Evolutionary conservation across 176 grass and related monocot genomes (phyloP), one percentile per base, ranked within the genome.

Genomic region (Aegilops speltoides): DNA sequence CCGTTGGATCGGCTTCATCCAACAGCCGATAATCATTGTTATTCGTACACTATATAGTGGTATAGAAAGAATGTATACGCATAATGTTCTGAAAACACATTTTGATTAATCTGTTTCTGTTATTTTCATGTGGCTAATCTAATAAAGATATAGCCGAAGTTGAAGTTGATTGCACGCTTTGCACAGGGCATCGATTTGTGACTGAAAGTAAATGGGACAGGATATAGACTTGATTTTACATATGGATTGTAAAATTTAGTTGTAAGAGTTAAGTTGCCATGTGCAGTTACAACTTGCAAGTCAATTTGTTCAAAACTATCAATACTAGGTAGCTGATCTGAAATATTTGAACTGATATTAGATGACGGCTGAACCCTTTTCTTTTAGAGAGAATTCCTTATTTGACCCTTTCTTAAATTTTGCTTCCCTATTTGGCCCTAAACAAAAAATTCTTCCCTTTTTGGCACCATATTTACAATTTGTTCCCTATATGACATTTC

Each of bases 151-250:
- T 24, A 23, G 22, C 25, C 26, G 13, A 67, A 68, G 73, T 56
- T 52, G 7, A 54, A 87, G 22, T 87, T 63, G 31, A 52, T 25
- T 38, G 3, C 79, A 76, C 28, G 29, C 34, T 56, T 75, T 87
- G 22, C 69, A 76, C 31, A 37, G 31, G 75, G 60, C 22, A 64
- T 28, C 14, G 32, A 31, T 63, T 73, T 66, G 15, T 73, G 22
- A 40, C 38, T 75, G 86, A 59, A 87, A 56, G 10, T 81, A 74
- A 56, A 76, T 64, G 38, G 34, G 74, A 25, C 41, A 46, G 10
- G 34, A 74, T 31, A 69, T 22, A 23, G 36, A 56, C 68, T 85
- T 85, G 60, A 26, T 77, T 72, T 57, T 72, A 57, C 29, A 22
- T 37, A 37, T 71, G 22, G 13, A 25, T 24, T 71, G 68, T 71